Base-by-base conservation (phyloP, 2,329 filamentous ascomycete species). In the Neonectria coccinea region DNA sequence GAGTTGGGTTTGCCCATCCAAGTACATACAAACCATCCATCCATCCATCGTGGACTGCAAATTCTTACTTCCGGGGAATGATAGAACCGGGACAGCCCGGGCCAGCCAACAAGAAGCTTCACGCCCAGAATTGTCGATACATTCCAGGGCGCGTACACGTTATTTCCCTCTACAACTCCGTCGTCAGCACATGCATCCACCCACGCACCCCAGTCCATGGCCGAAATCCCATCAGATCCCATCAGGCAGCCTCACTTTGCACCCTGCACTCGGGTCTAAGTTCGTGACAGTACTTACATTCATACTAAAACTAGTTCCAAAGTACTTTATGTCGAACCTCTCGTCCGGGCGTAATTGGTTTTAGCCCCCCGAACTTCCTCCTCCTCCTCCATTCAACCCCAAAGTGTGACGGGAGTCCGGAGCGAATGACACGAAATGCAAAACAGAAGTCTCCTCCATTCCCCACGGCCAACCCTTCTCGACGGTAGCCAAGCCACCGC, bases 281-380 rank as follows among this genome's bases (percentile, higher is more conserved):
- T 47, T 47, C 20, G 27, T 47, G 44, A 27, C 22, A 25, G n/a
- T 5, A 25, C 25, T 25, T 29, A 29, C 29, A 10, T 29, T 29
- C 29, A 10, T 29, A 29, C 7, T 29, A 10, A 29, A 25, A 25
- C 25, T 25, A 25, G 25, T 25, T 25, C 25, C 6, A 25, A 25
- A 25, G 25, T 25, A 25, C 25, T 25, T 29, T 29, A 29, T 31
- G 18, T 31, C 9, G 51, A 56, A 44, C 39, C 59, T 51, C 53
- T 62, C 52, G 39, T 44, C 59, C 58, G 25, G 58, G 58, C 51
- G 44, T 50, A 25, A 50, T 50, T 52, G 20, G 44, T 52, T 59
- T 62, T 62, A 62, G 44, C 27, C 45, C 36, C 36, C 33, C 33
- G 20, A 25, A 12, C 31, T 10, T 29, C 39, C 22, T 33, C n/a